Evolutionary conservation across 2,329 filamentous ascomycete species (phyloP).

Genomic region (Trichoderma cornu-damae): DNA sequence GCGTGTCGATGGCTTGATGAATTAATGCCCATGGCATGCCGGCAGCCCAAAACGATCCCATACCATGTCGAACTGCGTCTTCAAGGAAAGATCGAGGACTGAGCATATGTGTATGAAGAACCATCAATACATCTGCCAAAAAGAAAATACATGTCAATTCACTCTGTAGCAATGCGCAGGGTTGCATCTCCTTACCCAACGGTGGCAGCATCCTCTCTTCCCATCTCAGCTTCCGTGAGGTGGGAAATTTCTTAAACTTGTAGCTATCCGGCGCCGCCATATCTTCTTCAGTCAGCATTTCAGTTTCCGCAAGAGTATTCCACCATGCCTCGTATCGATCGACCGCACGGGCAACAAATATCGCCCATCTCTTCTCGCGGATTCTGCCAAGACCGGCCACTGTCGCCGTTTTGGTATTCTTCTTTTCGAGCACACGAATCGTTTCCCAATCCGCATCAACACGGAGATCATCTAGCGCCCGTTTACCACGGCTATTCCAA

Average conservation of each 20-base stretch:
- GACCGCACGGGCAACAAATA: conserved; percentile 64
- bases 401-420: conserved; percentile 30
- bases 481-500: conserved; percentile 41
- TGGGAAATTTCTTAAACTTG: conserved; percentile 34
- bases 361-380: conserved; percentile 67
- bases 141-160: neutral
- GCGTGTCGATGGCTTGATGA: conserved; percentile 52
- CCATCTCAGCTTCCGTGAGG: conserved; percentile 29
- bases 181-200: conserved; percentile 41
- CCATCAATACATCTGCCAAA: conserved; percentile 63
- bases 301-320: conserved; percentile 33
- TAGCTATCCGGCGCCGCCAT: conserved; percentile 28
- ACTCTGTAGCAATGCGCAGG: neutral
- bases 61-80: conserved; percentile 59
- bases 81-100: conserved; percentile 71
- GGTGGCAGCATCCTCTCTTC: conserved; percentile 48
- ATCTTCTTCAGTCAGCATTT: conserved; percentile 33
- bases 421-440: conserved; percentile 21
- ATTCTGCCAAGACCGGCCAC: conserved; percentile 43
- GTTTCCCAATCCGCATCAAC: conserved; percentile 12
- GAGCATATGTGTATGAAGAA: conserved; percentile 74
- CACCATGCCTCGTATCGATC: conserved; percentile 66
- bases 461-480: conserved; percentile 3
- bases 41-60: conserved; percentile 52
- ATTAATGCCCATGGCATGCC: conserved; percentile 63